Conservation (phyloP, 2,329 filamentous ascomycete genomes). For the Hypoxylon rubiginosum region DNA sequence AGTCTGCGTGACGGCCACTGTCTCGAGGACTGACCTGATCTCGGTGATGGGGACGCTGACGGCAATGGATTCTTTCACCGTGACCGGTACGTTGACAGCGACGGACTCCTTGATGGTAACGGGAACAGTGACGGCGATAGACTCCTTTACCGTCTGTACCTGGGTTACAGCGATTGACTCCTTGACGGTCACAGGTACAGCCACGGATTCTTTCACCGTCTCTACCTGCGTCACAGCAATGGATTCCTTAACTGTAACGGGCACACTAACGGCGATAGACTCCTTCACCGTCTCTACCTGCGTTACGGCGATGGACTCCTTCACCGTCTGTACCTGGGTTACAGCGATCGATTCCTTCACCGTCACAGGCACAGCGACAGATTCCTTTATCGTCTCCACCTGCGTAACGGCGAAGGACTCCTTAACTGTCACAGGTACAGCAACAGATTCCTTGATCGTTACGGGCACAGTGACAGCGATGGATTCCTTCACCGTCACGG, state of each 20-base stretch:
- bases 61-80: slow-evolving; percentile 21
- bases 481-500: no score
- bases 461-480: not conserved
- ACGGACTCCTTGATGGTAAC: no score
- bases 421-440: slow-evolving; percentile 6
- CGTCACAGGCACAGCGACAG: not conserved
- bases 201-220: not conserved
- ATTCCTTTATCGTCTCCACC: slow-evolving; percentile 13
- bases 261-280: no score
- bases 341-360: not conserved
- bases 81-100: slow-evolving; percentile 3
- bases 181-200: slow-evolving; percentile 23
- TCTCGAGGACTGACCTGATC: slow-evolving; percentile 23
- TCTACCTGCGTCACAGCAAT: not conserved
- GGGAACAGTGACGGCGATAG: no score
- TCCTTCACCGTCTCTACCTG: not conserved
- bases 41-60: slow-evolving; percentile 21
- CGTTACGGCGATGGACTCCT: not conserved
- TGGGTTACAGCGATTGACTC: slow-evolving; percentile 9
- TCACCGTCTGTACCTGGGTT: not conserved
- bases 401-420: slow-evolving; percentile 21
- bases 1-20: slow-evolving; percentile 23
- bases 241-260: not conserved
- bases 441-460: not conserved
- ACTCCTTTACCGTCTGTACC: not conserved